phyloP scores from a whole-genome alignment of 2,329 filamentous ascomycete genomes.

The Fusarium cyanostomum region DNA sequence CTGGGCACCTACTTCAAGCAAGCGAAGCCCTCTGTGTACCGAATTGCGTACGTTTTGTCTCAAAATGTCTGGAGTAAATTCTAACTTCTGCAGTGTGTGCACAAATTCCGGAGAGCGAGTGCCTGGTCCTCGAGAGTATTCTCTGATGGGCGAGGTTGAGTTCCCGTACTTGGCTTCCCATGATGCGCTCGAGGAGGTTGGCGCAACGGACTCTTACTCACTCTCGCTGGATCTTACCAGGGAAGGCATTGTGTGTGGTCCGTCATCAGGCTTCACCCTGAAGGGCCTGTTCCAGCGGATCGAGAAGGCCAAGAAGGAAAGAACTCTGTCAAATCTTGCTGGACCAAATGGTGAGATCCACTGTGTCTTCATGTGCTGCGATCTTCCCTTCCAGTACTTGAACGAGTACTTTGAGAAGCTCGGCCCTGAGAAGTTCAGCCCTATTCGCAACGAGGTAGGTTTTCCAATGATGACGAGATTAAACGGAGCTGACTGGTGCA shows the following conservation, averaged over 20 bases:
- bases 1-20: conserved; percentile 61
- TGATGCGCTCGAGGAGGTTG: conserved; percentile 65
- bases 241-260: conserved; percentile 68
- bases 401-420: conserved; percentile 67
- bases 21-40: conserved; percentile 58
- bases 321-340: conserved; percentile 55
- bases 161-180: conserved; percentile 67
- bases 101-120: conserved; percentile 66
- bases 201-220: conserved; percentile 61
- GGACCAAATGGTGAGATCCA: conserved; percentile 58
- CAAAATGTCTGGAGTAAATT: background rate
- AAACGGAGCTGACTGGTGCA: conserved; percentile 26
- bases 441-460: conserved; percentile 55
- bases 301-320: conserved; percentile 56
- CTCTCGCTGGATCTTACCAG: conserved; percentile 64
- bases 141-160: conserved; percentile 59
- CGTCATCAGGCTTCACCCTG: conserved; percentile 68
- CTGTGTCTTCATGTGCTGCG: conserved; percentile 69
- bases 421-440: conserved; percentile 56
- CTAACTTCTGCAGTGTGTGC: conserved; percentile 57
- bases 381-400: conserved; percentile 70
- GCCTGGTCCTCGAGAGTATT: conserved; percentile 64
- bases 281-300: conserved; percentile 61
- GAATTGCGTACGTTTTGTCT: conserved; percentile 44
- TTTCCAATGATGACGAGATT: fast-evolving